phyloP scores from a whole-genome alignment of 352 stramenopile species.

The Paralagenidium karlingii region DNA sequence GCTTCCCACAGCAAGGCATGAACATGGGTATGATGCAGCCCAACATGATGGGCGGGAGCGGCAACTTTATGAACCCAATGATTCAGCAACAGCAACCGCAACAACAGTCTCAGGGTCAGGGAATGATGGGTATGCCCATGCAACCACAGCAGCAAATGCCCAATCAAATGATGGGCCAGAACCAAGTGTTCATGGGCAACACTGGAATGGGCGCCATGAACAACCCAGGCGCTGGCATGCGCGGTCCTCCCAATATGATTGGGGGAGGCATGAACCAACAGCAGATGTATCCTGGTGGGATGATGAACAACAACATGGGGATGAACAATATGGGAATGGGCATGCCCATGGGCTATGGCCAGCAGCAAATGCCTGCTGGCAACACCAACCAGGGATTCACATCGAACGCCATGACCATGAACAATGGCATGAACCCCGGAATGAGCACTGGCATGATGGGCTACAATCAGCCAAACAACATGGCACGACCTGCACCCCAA shows the following conservation, averaged over 20 bases:
- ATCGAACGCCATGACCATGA: too few species aligned
- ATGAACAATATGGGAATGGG: constrained; percentile 8
- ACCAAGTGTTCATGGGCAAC: constrained; percentile 4
- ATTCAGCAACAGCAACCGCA: neutral
- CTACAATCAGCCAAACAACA: too few species aligned
- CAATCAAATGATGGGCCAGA: constrained; percentile 20
- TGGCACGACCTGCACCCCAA: too few species aligned
- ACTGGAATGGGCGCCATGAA: constrained; percentile 7
- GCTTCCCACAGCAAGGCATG: constrained; percentile 34
- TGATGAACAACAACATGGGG: constrained; percentile 8
- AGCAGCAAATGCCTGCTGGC: too few species aligned
- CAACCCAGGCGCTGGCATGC: constrained; percentile 24
- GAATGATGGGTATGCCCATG: constrained; percentile 13
- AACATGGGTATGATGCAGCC: constrained; percentile 35
- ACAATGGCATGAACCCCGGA: constrained; percentile 40
- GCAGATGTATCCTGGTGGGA: constrained; percentile 16
- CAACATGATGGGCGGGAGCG: too few species aligned
- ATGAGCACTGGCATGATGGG: constrained; percentile 21
- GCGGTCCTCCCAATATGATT: constrained; percentile 13
- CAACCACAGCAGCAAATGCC: constrained; percentile 8
- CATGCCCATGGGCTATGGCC: constrained; percentile 6
- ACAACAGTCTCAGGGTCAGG: constrained; percentile 1
- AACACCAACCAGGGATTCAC: too few species aligned
- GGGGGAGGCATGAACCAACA: constrained; percentile 13
- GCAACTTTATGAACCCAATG: too few species aligned